Evolutionary conservation across 805 yeast genomes (phyloP).

Genomic region (Phaffomyces thermotolerans): DNA sequence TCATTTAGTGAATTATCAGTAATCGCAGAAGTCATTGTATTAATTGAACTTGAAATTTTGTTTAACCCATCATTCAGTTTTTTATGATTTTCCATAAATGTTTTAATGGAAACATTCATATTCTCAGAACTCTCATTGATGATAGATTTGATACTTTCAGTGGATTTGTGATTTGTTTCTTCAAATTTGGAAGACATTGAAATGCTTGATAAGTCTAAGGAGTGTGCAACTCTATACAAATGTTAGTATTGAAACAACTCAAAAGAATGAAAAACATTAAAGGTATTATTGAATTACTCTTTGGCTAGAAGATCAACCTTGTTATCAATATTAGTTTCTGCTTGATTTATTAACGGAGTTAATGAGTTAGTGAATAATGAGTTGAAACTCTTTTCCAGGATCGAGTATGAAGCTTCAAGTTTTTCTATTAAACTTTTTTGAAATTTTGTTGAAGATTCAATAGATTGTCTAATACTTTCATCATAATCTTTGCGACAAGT

Average conservation of each 20-base stretch:
- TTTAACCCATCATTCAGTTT: not conserved
- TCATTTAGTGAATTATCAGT: slow-evolving; percentile 2
- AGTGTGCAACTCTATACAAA: slow-evolving; percentile 13
- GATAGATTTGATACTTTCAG: not conserved
- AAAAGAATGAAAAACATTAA: slow-evolving; percentile 16
- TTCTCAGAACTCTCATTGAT: not conserved
- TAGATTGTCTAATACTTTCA: slow-evolving; percentile 2
- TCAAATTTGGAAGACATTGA: slow-evolving; percentile 8
- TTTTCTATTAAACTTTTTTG: slow-evolving; percentile 3
- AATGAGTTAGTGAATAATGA: not conserved
- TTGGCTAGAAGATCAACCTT: slow-evolving; percentile 2
- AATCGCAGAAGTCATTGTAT: not conserved
- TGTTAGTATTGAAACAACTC: slow-evolving; percentile 6
- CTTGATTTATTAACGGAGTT: not conserved
- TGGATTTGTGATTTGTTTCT: not conserved
- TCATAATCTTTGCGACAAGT: slow-evolving; percentile 16
- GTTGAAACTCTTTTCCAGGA: not conserved
- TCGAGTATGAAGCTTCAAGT: slow-evolving; percentile 2
- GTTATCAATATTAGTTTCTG: not conserved
- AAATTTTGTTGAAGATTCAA: not conserved
- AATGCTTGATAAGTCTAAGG: slow-evolving; percentile 23
- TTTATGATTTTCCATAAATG: not conserved
- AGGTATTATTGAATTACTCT: slow-evolving; percentile 9
- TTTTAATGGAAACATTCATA: not conserved
- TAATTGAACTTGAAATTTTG: not conserved